Conservation (phyloP, 805 yeast genomes). For the Candida yuanshanica region DNA sequence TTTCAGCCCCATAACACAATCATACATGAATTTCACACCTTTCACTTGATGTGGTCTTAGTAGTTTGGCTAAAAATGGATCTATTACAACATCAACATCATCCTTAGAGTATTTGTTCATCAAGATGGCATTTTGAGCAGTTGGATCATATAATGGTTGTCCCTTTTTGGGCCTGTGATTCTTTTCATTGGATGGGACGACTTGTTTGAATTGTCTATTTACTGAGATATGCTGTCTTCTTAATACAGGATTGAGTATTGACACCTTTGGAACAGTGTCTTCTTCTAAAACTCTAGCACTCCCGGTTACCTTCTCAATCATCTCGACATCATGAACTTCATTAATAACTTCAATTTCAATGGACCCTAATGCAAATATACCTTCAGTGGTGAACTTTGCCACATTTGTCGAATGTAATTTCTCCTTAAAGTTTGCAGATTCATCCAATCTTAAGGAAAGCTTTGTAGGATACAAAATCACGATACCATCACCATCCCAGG, state of each 20-base stretch:
- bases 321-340: slow-evolving; percentile 28
- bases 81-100: slow-evolving; percentile 48
- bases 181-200: slow-evolving; percentile 15
- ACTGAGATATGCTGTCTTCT: neutral
- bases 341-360: slow-evolving; percentile 61
- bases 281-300: neutral
- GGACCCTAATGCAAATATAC: slow-evolving; percentile 44
- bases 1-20: slow-evolving; percentile 70
- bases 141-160: slow-evolving; percentile 36
- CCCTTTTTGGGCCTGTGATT: slow-evolving; percentile 7
- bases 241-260: slow-evolving; percentile 3
- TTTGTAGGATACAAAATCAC: slow-evolving; percentile 29
- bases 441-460: slow-evolving; percentile 28
- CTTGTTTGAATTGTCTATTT: slow-evolving; percentile 23
- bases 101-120: slow-evolving; percentile 29
- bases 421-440: slow-evolving; percentile 27
- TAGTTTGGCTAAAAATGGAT: slow-evolving; percentile 44
- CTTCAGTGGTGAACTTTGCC: slow-evolving; percentile 28
- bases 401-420: slow-evolving; percentile 12
- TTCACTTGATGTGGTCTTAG: slow-evolving; percentile 84
- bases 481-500: slow-evolving; percentile 93
- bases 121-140: slow-evolving; percentile 32
- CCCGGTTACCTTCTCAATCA: slow-evolving; percentile 17
- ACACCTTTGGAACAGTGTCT: neutral
- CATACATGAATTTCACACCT: slow-evolving; percentile 77